Percentiles rank a stretch among this genome's conserved stretches.
These are phyloP conservation scores for Neoconidiobolus thromboides DNA, from an alignment of 371 early-diverging fungal genomes.

Conservation along the genomic window DNA sequence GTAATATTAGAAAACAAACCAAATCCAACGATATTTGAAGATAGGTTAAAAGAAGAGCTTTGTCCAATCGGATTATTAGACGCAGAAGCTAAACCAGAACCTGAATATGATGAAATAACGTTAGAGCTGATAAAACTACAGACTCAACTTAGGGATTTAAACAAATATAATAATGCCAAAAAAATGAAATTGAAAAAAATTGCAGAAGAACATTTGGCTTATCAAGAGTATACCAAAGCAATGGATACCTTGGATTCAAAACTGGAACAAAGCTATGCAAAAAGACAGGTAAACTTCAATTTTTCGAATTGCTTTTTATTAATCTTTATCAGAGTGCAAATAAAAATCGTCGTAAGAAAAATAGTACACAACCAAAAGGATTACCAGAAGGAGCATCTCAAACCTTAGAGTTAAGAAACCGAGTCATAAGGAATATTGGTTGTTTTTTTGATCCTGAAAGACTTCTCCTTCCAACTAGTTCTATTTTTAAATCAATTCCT, in stretches of 20 bases:
- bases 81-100: not conserved
- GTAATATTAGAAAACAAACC: not conserved
- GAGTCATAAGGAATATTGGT: not conserved
- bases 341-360: not conserved
- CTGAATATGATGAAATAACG: not conserved
- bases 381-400: not conserved
- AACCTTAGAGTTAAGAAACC: not conserved
- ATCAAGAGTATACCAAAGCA: not conserved
- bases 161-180: not conserved
- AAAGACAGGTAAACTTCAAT: not conserved
- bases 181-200: not conserved
- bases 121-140: not conserved
- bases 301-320: not conserved
- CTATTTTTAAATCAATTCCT: not conserved
- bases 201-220: not conserved
- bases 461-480: not conserved
- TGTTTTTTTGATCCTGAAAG: not conserved
- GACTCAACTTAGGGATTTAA: not conserved
- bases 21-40: not conserved
- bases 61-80: not conserved
- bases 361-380: not conserved
- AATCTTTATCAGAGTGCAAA: not conserved
- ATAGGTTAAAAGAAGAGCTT: not conserved
- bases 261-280: not conserved
- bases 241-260: not conserved